Evolutionary conservation across 1,139 yeast genomes (phyloP), one percentile per base, ranked within the genome.

Genomic region (Magnusiomyces suaveolens): DNA sequence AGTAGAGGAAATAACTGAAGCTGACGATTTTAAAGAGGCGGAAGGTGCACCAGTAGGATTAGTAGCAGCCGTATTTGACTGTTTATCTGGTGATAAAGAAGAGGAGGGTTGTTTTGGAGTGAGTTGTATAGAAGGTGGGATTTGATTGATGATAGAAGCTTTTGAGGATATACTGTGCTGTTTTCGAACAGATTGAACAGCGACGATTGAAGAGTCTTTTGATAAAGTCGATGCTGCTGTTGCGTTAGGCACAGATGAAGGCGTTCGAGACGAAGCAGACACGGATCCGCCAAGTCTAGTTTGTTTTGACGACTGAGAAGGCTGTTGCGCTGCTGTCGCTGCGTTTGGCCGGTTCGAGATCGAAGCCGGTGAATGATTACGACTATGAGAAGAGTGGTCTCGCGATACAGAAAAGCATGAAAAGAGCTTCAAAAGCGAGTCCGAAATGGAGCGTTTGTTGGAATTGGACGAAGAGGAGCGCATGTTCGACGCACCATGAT

Each of bases 401-500:
- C 32, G 29, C 16, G 29, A 23, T 23, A 23, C n/a, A 18, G 32
- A 23, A 18, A 44, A 44, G 47, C 47, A 44, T 12, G 47, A 44
- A 44, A 44, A 24, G 47, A 44, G 14, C 18, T 20, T 24, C 3
- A 44, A 25, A 25, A 44, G 47, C 20, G 47, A 44, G 26, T 44
- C 47, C 18, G 32, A 16, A 16, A 44, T 29, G 29, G 47, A 44
- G 18, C 47, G 26, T 14, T 25, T 24, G 18, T 25, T 25, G 32
- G 47, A 44, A 20, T 20, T 44, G 47, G 33, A 23, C 32, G 47
- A 44, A 23, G 47, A 20, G 43, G 43, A 38, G 43, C 43, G 43
- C 32, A 44, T 23, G 47, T 23, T 44, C 43, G 43, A 38, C 43
- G 43, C 43, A 38, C 18, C 43, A 38, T 38, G 43, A n/a, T 38